A percentile compares a stretch with the other conserved stretches of the same genome.
Evolutionary conservation across 2,329 filamentous ascomycete genomes (phyloP).

Genomic region (Botryosphaeria dothidea): DNA sequence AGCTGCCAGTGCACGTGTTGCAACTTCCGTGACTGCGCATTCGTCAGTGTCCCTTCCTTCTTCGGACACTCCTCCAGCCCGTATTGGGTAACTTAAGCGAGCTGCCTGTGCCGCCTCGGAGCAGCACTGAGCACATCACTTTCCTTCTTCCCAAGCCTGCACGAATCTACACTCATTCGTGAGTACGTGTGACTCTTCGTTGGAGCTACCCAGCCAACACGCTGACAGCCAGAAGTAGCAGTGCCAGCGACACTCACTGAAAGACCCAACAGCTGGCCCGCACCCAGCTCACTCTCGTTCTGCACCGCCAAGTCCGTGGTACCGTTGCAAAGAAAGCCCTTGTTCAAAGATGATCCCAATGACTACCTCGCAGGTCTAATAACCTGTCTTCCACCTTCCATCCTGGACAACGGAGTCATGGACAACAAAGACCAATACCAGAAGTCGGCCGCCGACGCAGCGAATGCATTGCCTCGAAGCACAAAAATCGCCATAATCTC

Average conservation of each 20-base stretch:
- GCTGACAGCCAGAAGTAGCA: too few relatives aligned
- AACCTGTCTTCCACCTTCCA: not conserved
- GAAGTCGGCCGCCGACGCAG: not conserved
- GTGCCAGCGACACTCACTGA: not conserved
- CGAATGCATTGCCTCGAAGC: not conserved
- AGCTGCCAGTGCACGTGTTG: too few relatives aligned
- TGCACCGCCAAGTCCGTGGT: not conserved
- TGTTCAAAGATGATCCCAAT: not conserved
- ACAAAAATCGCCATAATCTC: not conserved
- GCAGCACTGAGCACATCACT: too few relatives aligned
- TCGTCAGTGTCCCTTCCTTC: too few relatives aligned
- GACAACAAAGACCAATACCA: not conserved
- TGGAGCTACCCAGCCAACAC: too few relatives aligned
- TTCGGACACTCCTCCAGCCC: too few relatives aligned
- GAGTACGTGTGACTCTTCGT: too few relatives aligned
- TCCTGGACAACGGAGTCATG: not conserved
- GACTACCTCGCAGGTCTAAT: slow-evolving; percentile 5
- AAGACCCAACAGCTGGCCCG: not conserved
- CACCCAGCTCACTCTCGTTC: not conserved
- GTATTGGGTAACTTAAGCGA: too few relatives aligned
- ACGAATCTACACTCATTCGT: too few relatives aligned
- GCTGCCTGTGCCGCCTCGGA: too few relatives aligned
- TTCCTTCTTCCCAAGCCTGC: too few relatives aligned
- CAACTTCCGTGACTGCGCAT: too few relatives aligned
- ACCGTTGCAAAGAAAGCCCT: not conserved